A percentile compares a stretch with the other conserved stretches of the same genome.
Conservation (phyloP, 352 stramenopile species). For the Phytophthora nicotianae region DNA sequence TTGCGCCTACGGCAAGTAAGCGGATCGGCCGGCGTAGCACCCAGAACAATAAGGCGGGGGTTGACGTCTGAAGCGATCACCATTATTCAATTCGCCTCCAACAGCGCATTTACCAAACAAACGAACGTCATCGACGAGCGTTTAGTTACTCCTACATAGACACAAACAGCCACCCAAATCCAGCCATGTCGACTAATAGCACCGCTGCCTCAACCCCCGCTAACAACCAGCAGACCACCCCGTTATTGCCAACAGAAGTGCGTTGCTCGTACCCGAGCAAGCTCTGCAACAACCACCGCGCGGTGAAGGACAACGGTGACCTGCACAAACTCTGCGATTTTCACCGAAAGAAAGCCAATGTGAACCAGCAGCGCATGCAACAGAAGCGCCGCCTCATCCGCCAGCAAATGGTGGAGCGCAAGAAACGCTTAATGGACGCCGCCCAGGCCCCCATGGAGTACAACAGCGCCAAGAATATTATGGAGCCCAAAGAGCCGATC, state of each 20-base stretch:
- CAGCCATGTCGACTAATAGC: slow-evolving; percentile 28
- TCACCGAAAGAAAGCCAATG: slow-evolving; percentile 73
- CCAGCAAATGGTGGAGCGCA: slow-evolving; percentile 56
- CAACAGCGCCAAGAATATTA: slow-evolving; percentile 31
- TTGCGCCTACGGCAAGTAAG: slow-evolving; percentile 25
- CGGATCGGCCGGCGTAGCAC: slow-evolving; percentile 15
- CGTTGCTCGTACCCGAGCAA: slow-evolving; percentile 78
- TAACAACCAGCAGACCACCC: slow-evolving; percentile 18
- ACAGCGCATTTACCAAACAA: slow-evolving; percentile 24
- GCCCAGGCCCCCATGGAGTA: slow-evolving; percentile 42
- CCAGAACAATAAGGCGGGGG: slow-evolving; percentile 32
- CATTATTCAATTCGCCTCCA: slow-evolving; percentile 44
- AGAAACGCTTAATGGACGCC: slow-evolving; percentile 54
- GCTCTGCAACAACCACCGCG: slow-evolving; percentile 64
- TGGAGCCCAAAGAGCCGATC: slow-evolving; percentile 45
- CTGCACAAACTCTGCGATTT: slow-evolving; percentile 80
- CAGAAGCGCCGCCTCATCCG: slow-evolving; percentile 50
- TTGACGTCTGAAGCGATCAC: slow-evolving; percentile 20
- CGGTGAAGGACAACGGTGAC: slow-evolving; percentile 73
- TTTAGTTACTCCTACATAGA: slow-evolving; percentile 16
- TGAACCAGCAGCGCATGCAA: slow-evolving; percentile 78
- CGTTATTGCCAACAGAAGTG: slow-evolving; percentile 50
- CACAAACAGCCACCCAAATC: slow-evolving; percentile 21
- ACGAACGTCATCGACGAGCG: slow-evolving; percentile 15
- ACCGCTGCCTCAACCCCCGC: slow-evolving; percentile 12